phyloP scores from a whole-genome alignment of 2,329 filamentous ascomycete genomes.

The Metarhizium humberi region DNA sequence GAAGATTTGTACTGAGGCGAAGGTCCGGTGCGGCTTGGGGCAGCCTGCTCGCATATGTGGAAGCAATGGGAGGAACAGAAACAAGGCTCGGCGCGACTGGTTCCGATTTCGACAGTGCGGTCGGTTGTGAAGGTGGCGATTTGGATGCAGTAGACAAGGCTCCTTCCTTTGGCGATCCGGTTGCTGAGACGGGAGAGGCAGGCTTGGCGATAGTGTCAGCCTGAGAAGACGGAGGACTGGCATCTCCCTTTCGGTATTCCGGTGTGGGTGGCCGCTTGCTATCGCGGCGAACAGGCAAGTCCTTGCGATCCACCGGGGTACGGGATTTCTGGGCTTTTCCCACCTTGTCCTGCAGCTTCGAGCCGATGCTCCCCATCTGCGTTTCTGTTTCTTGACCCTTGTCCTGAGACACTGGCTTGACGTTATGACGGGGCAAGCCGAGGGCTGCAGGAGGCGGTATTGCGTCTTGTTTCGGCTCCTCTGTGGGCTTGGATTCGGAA shows the following conservation, averaged over 20 bases:
- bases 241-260: slow-evolving; percentile 36
- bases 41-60: slow-evolving; percentile 18
- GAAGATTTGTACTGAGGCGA: slow-evolving; percentile 14
- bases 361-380: slow-evolving; percentile 23
- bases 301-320: slow-evolving; percentile 1
- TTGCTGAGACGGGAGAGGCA: slow-evolving; percentile 35
- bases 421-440: slow-evolving; percentile 20
- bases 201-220: slow-evolving; percentile 30
- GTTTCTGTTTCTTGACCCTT: slow-evolving; percentile 9
- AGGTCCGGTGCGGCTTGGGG: slow-evolving; percentile 12
- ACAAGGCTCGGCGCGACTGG: neutral
- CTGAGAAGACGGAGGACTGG: slow-evolving; percentile 21
- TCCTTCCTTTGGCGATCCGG: slow-evolving; percentile 22
- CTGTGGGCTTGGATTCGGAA: neutral
- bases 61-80: neutral
- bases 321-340: slow-evolving; percentile 10
- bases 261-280: slow-evolving; percentile 36
- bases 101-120: neutral
- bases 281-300: slow-evolving; percentile 5
- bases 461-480: neutral
- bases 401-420: slow-evolving; percentile 13
- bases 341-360: slow-evolving; percentile 22
- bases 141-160: slow-evolving; percentile 6
- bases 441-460: slow-evolving; percentile 9
- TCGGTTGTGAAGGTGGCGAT: slow-evolving; percentile 8